Evolutionary conservation across 176 grass and related monocot genomes (phyloP), one percentile per base, ranked within the genome.

Genomic region (Neostapfia colusana): DNA sequence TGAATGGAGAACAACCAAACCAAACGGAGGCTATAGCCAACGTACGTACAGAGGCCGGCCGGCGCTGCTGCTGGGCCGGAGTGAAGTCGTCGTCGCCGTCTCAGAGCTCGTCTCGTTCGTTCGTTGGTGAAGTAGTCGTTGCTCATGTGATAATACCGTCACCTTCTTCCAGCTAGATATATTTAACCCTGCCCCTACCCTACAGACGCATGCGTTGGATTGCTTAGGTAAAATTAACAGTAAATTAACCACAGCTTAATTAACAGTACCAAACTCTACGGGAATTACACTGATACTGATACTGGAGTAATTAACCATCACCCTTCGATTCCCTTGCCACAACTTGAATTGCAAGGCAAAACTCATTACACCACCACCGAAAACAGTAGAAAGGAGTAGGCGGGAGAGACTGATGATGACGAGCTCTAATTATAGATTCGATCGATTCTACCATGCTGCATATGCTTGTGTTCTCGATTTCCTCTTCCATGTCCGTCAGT

Each of bases 51-150:
- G 39, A 68, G 46, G 60, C 48, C 48, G 26, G 14, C n/a, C n/a
- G n/a, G n/a, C n/a, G n/a, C n/a, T n/a, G n/a, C n/a, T n/a, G n/a
- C n/a, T n/a, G n/a, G n/a, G n/a, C n/a, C n/a, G n/a, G n/a, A n/a
- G n/a, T n/a, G n/a, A n/a, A n/a, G n/a, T n/a, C n/a, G n/a, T n/a
- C n/a, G n/a, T n/a, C n/a, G n/a, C n/a, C n/a, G n/a, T n/a, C n/a
- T n/a, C n/a, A n/a, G n/a, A n/a, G n/a, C n/a, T n/a, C n/a, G n/a
- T n/a, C n/a, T n/a, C n/a, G n/a, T n/a, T n/a, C 59, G 49, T 10
- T 61, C 65, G 73, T 61, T 83, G 65, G 82, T 84, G 82, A 70
- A 84, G 82, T 84, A 43, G 82, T 84, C 77, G 65, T 84, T 83
- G 65, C 54, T 77, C 71, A 69, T 83, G 81, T 83, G 81, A 83